Evolutionary conservation across 768 basidiomycete species (phyloP).

Genomic region (Agaricus bisporus): DNA sequence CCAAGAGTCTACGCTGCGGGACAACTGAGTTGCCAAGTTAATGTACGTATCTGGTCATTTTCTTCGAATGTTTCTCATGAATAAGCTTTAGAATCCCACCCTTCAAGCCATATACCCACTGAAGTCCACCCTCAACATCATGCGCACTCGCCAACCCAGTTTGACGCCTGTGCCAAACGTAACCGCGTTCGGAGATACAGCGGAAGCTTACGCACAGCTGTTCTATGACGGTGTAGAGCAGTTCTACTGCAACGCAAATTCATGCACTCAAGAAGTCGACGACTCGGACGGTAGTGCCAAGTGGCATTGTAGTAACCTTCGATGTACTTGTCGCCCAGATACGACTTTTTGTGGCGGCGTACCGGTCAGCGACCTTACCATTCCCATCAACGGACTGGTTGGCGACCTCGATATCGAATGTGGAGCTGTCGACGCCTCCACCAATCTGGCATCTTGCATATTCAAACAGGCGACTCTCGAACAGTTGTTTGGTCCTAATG

Average conservation of each 20-base stretch:
- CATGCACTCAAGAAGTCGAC: constrained; percentile 57
- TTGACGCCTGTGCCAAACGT: constrained; percentile 63
- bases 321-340: constrained; percentile 65
- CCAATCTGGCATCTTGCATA: constrained; percentile 52
- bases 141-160: constrained; percentile 64
- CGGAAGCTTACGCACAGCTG: constrained; percentile 60
- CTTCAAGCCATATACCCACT: constrained; percentile 71
- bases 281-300: constrained; percentile 32
- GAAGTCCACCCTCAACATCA: constrained; percentile 69
- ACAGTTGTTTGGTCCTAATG: constrained; percentile 62
- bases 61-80: background rate
- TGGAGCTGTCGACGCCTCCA: constrained; percentile 34
- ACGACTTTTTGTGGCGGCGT: constrained; percentile 72
- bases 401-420: constrained; percentile 72
- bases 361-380: constrained; percentile 41
- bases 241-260: constrained; percentile 74
- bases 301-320: constrained; percentile 70
- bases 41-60: constrained; percentile 41
- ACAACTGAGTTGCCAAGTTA: constrained; percentile 80
- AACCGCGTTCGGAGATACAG: constrained; percentile 49
- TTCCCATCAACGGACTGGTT: constrained; percentile 55
- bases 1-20: constrained; percentile 73
- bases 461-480: constrained; percentile 74
- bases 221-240: constrained; percentile 83
- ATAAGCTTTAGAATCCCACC: constrained; percentile 64